These are phyloP conservation scores for Triticum monococcum DNA, from an alignment of 176 grass and related monocot species.

Conservation along the genomic window DNA sequence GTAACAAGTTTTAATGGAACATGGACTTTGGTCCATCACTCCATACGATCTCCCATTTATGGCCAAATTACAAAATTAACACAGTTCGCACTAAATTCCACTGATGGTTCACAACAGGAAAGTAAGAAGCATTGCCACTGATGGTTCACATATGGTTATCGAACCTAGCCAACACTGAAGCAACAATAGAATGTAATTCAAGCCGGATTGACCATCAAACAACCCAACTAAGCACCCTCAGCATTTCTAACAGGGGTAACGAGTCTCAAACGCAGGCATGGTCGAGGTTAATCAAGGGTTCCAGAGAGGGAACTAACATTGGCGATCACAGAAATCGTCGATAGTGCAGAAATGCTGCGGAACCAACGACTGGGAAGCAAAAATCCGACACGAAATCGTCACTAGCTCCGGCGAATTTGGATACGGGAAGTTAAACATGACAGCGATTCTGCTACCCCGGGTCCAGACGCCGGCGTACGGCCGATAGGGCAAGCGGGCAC, in stretches of 20 bases:
- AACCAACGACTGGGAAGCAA: background rate
- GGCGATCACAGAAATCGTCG: background rate
- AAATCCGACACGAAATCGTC: background rate
- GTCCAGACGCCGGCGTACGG: background rate
- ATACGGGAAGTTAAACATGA: background rate
- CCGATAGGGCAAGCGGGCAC: background rate
- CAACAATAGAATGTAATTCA: background rate
- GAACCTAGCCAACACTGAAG: background rate
- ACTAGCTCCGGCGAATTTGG: background rate
- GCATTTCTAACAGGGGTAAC: background rate
- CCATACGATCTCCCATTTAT: conserved; percentile 15
- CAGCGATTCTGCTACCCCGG: background rate
- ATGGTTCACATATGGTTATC: too few species aligned
- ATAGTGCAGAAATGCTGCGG: background rate
- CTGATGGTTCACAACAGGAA: background rate
- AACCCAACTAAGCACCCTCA: background rate
- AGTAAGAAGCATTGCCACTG: background rate
- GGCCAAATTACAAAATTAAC: background rate
- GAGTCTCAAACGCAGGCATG: background rate
- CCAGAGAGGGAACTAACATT: background rate
- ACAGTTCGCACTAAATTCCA: background rate
- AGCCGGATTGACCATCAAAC: background rate
- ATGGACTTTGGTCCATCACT: background rate
- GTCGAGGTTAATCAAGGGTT: background rate
- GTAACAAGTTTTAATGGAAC: background rate